Evolutionary conservation across 495 filamentous ascomycete genomes (phyloP).

Genomic region (Xylaria curta): DNA sequence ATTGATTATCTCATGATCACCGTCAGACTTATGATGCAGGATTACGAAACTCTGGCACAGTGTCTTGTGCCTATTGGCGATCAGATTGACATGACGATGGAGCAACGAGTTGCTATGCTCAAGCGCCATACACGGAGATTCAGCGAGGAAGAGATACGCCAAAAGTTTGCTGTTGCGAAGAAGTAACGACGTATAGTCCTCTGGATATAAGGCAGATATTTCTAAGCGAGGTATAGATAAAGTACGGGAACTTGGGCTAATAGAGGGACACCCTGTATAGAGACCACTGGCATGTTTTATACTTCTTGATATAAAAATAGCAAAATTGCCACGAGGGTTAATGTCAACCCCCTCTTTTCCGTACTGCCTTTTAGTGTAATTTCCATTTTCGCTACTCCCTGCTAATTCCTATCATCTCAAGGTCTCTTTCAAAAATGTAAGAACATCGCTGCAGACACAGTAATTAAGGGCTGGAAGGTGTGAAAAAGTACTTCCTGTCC

Average conservation of each 20-base stretch:
- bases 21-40: conserved; percentile 61
- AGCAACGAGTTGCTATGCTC: conserved; percentile 67
- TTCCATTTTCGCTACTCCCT: too few relatives aligned
- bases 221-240: not conserved
- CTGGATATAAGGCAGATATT: not conserved
- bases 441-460: too few relatives aligned
- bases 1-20: conserved; percentile 77
- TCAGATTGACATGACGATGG: conserved; percentile 65
- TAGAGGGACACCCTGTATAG: not conserved
- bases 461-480: too few relatives aligned
- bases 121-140: conserved; percentile 66
- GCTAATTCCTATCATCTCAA: too few relatives aligned
- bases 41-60: conserved; percentile 67
- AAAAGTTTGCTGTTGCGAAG: conserved; percentile 44
- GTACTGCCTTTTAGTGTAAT: too few relatives aligned
- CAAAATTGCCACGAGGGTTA: not conserved
- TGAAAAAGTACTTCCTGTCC: too few relatives aligned
- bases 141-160: conserved; percentile 60
- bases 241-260: not conserved
- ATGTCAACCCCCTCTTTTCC: too few relatives aligned
- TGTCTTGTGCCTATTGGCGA: conserved; percentile 73
- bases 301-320: not conserved
- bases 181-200: not conserved
- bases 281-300: not conserved
- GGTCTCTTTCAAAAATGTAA: too few relatives aligned